phyloP scores from a whole-genome alignment of 495 filamentous ascomycete genomes.

The Friedmanniomyces simplex region DNA sequence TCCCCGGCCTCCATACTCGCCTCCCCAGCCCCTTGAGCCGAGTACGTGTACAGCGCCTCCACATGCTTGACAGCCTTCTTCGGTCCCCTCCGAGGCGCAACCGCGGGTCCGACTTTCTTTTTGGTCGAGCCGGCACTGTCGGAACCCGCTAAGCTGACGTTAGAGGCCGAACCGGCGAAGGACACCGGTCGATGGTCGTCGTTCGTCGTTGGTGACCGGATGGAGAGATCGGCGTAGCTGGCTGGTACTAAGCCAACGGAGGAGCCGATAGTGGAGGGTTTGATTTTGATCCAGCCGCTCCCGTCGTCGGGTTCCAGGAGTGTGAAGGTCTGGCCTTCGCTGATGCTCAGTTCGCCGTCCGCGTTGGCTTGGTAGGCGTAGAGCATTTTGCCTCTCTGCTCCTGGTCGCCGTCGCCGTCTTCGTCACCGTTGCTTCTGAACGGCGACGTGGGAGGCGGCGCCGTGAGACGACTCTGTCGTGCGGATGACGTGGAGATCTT shows the following conservation, averaged over 20 bases:
- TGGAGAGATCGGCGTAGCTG: slow-evolving; percentile 57
- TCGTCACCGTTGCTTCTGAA: neutral
- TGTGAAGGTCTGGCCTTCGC: slow-evolving; percentile 62
- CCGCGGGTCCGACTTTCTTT: slow-evolving; percentile 88
- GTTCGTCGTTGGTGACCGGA: slow-evolving; percentile 34
- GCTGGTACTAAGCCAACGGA: slow-evolving; percentile 79
- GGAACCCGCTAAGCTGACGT: slow-evolving; percentile 25
- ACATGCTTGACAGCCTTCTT: slow-evolving; percentile 86
- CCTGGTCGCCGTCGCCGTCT: slow-evolving; percentile 27
- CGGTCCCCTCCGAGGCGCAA: slow-evolving; percentile 72
- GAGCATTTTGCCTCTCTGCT: slow-evolving; percentile 75
- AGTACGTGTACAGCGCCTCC: slow-evolving; percentile 86
- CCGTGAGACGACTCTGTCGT: slow-evolving; percentile 58
- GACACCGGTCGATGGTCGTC: slow-evolving; percentile 24
- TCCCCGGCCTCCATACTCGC: slow-evolving; percentile 87
- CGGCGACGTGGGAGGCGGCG: slow-evolving; percentile 65
- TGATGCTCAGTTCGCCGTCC: slow-evolving; percentile 68
- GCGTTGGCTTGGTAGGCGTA: slow-evolving; percentile 73
- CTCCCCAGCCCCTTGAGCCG: slow-evolving; percentile 74
- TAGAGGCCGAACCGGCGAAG: slow-evolving; percentile 27
- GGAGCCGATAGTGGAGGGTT: slow-evolving; percentile 37
- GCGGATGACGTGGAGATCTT: neutral
- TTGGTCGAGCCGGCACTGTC: slow-evolving; percentile 7
- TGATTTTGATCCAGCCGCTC: slow-evolving; percentile 80
- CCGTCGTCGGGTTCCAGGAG: slow-evolving; percentile 90